These are phyloP conservation scores for Salvia rosmarinus DNA, from an alignment of 257 asterid genomes.

Conservation along the genomic window DNA sequence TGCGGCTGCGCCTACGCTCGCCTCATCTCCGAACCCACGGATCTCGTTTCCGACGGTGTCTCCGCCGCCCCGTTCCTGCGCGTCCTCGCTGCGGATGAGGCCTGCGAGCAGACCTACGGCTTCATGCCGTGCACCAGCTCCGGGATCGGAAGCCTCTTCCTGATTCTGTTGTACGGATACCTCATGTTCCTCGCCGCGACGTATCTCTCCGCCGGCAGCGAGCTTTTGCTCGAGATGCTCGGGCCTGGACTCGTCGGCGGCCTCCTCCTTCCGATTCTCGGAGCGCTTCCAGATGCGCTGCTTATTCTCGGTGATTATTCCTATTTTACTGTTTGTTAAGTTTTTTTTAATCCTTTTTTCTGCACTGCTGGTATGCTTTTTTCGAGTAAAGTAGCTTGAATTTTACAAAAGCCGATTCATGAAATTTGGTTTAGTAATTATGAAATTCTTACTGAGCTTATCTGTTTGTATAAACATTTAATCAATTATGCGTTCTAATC, in stretches of 20 bases:
- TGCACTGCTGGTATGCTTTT: not conserved
- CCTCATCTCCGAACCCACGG: constrained; percentile 51
- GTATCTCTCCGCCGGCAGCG: constrained; percentile 79
- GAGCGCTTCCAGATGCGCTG: constrained; percentile 98
- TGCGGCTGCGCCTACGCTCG: constrained; percentile 55
- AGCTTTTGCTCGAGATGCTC: constrained; percentile 81
- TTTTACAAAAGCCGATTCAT: not conserved
- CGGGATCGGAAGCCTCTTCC: constrained; percentile 63
- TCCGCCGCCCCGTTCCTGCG: constrained; percentile 40
- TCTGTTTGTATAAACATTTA: not conserved
- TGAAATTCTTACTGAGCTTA: not conserved
- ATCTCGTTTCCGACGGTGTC: constrained; percentile 63
- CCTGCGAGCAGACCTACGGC: constrained; percentile 85
- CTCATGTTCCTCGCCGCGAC: constrained; percentile 86
- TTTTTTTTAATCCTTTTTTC: not conserved
- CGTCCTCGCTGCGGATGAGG: constrained; percentile 51
- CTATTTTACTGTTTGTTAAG: not conserved
- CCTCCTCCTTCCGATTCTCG: constrained; percentile 79
- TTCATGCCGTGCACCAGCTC: constrained; percentile 88
- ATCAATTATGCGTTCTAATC: not conserved
- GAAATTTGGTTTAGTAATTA: not conserved
- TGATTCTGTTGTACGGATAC: constrained; percentile 75
- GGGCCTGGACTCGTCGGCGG: constrained; percentile 95
- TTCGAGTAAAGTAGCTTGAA: not conserved
- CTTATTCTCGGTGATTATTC: constrained; percentile 69